These are phyloP conservation scores for Trichosanthes truncata DNA, from an alignment of 306 rosid species.

Conservation along the genomic window DNA sequence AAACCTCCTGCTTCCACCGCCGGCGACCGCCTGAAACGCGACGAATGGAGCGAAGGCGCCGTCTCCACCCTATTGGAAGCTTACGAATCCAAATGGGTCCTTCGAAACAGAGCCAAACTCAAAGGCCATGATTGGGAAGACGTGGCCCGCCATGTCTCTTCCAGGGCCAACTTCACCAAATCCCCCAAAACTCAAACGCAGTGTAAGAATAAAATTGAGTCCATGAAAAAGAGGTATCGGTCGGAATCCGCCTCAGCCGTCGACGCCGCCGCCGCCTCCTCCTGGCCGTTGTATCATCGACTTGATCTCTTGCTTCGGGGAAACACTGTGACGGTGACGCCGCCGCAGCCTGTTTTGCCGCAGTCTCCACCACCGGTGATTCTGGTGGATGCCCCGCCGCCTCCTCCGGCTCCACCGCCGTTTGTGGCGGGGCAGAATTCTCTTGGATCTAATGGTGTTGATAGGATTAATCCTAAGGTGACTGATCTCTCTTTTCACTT, in stretches of 20 bases:
- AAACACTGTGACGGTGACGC: background rate
- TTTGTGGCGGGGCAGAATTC: conserved; percentile 44
- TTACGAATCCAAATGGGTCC: conserved; percentile 76
- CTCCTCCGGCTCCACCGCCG: conserved; percentile 22
- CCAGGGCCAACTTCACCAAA: conserved; percentile 47
- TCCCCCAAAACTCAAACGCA: conserved; percentile 83
- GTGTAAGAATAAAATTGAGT: conserved; percentile 98
- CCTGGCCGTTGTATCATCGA: conserved; percentile 83
- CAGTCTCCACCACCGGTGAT: conserved; percentile 22
- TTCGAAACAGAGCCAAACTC: conserved; percentile 83
- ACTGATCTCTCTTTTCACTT: background rate
- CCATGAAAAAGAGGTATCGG: conserved; percentile 90
- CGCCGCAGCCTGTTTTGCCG: background rate
- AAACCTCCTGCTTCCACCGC: conserved; percentile 19
- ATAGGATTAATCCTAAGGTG: conserved; percentile 55
- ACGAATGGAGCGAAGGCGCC: conserved; percentile 99
- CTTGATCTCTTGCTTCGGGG: conserved; percentile 76
- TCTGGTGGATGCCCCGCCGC: conserved; percentile 33
- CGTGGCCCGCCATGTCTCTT: conserved; percentile 59
- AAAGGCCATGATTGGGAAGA: conserved; percentile 98
- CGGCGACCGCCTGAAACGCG: conserved; percentile 55
- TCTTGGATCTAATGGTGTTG: conserved; percentile 69
- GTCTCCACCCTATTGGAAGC: conserved; percentile 81
- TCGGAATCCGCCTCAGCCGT: conserved; percentile 51
- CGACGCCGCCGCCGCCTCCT: conserved; percentile 14